A percentile compares a stretch with the other conserved stretches of the same genome.
phyloP scores from a whole-genome alignment of 2,329 filamentous ascomycete genomes.

The Zalaria obscura region DNA sequence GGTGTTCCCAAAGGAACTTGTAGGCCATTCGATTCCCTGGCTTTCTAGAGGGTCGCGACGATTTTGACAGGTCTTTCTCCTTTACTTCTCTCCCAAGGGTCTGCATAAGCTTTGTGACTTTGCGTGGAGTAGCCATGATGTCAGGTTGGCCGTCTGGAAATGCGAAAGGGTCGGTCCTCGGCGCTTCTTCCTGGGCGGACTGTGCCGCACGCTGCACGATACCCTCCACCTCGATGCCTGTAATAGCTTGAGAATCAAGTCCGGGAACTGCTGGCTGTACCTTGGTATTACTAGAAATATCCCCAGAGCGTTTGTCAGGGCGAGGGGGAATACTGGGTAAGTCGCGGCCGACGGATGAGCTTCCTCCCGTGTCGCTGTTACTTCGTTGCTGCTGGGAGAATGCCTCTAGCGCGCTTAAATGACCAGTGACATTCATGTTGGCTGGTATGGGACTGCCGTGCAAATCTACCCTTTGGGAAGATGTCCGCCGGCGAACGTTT shows the following conservation, averaged over 20 bases:
- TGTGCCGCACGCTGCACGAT: constrained; percentile 1
- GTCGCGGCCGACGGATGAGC: constrained; percentile 1
- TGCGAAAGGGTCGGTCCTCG: constrained; percentile 8
- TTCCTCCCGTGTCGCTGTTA: background rate
- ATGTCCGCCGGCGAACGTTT: constrained; percentile 3
- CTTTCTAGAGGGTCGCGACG: constrained; percentile 1
- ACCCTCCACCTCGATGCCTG: constrained; percentile 15
- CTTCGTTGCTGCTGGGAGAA: constrained; percentile 10
- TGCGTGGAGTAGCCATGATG: constrained; percentile 12
- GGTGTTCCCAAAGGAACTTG: too few relatives aligned
- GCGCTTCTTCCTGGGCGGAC: constrained; percentile 2
- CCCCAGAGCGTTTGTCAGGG: constrained; percentile 6
- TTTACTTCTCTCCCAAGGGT: background rate
- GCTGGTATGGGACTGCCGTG: constrained; percentile 16
- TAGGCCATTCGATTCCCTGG: too few relatives aligned
- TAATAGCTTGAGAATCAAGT: constrained; percentile 25
- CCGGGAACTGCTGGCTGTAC: constrained; percentile 25
- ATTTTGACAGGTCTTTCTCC: constrained; percentile 6
- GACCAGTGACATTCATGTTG: constrained; percentile 9
- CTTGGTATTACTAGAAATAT: constrained; percentile 27
- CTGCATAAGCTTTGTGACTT: background rate
- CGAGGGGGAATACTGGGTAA: background rate
- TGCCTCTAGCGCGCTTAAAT: constrained; percentile 12
- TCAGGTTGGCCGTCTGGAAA: constrained; percentile 15
- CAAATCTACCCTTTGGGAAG: constrained; percentile 14